Percentiles rank a stretch among this genome's conserved stretches.
These are phyloP conservation scores for Fistulinella staudtii DNA, from an alignment of 1,284 basidiomycete species.

Conservation along the genomic window DNA sequence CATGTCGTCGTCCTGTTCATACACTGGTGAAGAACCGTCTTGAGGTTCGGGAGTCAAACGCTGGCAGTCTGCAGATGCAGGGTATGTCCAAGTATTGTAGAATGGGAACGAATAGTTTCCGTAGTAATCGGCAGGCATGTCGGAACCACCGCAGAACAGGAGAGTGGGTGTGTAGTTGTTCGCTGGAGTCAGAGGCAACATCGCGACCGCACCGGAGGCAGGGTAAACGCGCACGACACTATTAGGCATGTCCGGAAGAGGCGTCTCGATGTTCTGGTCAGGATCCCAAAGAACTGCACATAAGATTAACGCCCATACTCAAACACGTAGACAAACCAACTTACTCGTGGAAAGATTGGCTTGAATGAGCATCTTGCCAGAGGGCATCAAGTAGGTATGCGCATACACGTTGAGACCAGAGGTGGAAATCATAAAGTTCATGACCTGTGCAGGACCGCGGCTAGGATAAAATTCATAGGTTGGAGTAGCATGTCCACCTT, in stretches of 20 bases:
- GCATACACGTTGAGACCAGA: slow-evolving; percentile 90
- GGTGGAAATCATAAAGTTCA: slow-evolving; percentile 78
- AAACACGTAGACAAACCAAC: slow-evolving; percentile 25
- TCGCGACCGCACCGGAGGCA: slow-evolving; percentile 84
- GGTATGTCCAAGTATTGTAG: slow-evolving; percentile 61
- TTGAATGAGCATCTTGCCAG: slow-evolving; percentile 82
- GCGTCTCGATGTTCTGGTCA: slow-evolving; percentile 54
- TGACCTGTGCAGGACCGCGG: slow-evolving; percentile 35
- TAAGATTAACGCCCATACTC: not conserved
- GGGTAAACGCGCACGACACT: slow-evolving; percentile 85
- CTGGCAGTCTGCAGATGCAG: slow-evolving; percentile 64
- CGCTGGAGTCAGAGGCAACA: slow-evolving; percentile 86
- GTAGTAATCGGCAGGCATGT: slow-evolving; percentile 69
- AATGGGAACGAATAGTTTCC: slow-evolving; percentile 67
- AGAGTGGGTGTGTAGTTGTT: slow-evolving; percentile 87
- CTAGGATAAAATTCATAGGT: slow-evolving; percentile 84
- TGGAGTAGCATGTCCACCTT: slow-evolving; percentile 62
- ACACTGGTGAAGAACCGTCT: slow-evolving; percentile 51
- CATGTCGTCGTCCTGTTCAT: slow-evolving; percentile 72
- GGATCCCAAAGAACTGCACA: slow-evolving; percentile 52
- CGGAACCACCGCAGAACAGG: slow-evolving; percentile 85
- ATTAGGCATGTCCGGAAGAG: slow-evolving; percentile 59
- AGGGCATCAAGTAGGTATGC: slow-evolving; percentile 81
- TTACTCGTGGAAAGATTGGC: slow-evolving; percentile 76
- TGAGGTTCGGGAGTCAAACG: slow-evolving; percentile 78